These are phyloP conservation scores for Pleurostoma richardsiae DNA, from an alignment of 2,329 filamentous ascomycete genomes.

Conservation along the genomic window DNA sequence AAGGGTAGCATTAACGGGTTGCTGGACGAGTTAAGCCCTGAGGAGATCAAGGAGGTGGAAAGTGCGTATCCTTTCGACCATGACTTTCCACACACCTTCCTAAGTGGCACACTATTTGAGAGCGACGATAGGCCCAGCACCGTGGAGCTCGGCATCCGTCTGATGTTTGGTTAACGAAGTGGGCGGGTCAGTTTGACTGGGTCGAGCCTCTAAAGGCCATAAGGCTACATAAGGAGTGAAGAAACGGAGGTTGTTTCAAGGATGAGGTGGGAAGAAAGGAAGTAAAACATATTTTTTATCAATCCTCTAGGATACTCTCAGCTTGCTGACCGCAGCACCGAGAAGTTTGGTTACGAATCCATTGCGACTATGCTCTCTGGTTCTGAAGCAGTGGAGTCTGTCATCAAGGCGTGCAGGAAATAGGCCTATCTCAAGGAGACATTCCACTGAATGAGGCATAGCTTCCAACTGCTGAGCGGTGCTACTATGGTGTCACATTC, in stretches of 20 bases:
- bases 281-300: too few species aligned
- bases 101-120: background rate
- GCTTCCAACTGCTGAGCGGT: background rate
- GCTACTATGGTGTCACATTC: constrained; percentile 2
- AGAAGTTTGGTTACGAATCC: background rate
- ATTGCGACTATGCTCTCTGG: background rate
- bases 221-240: background rate
- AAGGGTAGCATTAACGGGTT: constrained; percentile 4
- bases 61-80: constrained; percentile 1
- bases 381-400: constrained; percentile 2
- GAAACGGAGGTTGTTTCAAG: too few species aligned
- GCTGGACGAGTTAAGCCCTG: constrained; percentile 7
- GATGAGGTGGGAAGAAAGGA: too few species aligned
- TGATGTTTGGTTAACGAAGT: background rate
- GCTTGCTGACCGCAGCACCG: background rate
- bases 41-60: constrained; percentile 11
- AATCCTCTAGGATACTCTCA: too few species aligned
- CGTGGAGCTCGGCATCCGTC: background rate
- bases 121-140: background rate
- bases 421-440: background rate
- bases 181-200: background rate
- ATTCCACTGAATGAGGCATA: constrained; percentile 1
- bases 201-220: background rate
- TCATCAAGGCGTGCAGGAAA: constrained; percentile 1
- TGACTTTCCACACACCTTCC: background rate